Base-by-base conservation (phyloP, 1,139 yeast genomes). In the Sugiyamaella grinbergsii region DNA sequence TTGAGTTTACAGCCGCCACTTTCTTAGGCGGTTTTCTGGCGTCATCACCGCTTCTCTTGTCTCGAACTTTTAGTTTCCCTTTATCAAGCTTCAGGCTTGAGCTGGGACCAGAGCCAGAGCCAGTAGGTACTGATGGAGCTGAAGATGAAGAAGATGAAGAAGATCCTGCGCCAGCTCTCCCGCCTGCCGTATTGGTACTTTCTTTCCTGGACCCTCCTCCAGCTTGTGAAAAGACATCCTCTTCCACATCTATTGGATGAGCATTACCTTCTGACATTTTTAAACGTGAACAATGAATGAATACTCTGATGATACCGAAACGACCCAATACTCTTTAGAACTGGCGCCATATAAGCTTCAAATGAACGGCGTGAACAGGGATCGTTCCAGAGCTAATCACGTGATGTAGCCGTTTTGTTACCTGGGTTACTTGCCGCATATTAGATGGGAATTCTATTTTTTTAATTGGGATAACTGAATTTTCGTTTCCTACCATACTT, bases 231-330 rank as follows among this genome's bases (percentile, higher is more conserved):
- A 33, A 28, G n/a, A 28, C 47, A 10, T 43, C 40, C 15, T 43
- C 47, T n/a, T 43, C 36, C 36, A 43, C 16, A 26, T 34, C 26
- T 34, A 43, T 43, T 16, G 47, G 38, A 6, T 43, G 36, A 31
- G 49, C 42, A 45, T 36, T 45, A 8, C 49, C 49, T 18, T 42
- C 47, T 24, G 38, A 41, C 47, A 43, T 43, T 20, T 43, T 43
- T 24, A 33, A 42, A 42, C 15, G n/a, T 28, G 32, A 28, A 28
- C 13, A 7, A 29, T 16, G 3, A n/a, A 5, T 15, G 2, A 29
- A n/a, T 29, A 3, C 33, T n/a, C 31, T 4, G n/a, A n/a, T n/a
- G n/a, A n/a, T n/a, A n/a, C n/a, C n/a, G n/a, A n/a, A n/a, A n/a
- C n/a, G n/a, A n/a, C n/a, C n/a, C n/a, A n/a, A n/a, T n/a, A n/a